A percentile compares a stretch with the other conserved stretches of the same genome.
Conservation (phyloP, 305 asterid genomes). For the Fraxinus xanthoxyloides region DNA sequence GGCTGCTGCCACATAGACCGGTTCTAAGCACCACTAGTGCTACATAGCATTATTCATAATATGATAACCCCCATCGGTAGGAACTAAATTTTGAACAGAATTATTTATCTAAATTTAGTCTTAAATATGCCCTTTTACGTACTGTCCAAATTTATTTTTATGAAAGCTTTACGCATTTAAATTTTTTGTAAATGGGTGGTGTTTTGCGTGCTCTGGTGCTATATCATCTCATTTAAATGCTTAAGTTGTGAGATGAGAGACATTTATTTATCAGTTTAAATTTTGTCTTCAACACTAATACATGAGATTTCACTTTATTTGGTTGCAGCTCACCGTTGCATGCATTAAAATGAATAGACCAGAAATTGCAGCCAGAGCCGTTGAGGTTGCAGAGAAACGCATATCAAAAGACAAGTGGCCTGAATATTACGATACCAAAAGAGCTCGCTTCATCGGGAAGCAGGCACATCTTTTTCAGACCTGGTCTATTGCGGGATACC, state of each 20-base stretch:
- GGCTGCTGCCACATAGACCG: background rate
- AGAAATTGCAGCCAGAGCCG: conserved; percentile 64
- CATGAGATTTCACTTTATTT: background rate
- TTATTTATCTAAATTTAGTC: background rate
- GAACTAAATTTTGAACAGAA: background rate
- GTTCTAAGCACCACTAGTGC: background rate
- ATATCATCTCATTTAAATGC: background rate
- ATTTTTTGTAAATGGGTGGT: background rate
- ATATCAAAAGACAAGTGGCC: conserved; percentile 71
- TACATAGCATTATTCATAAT: background rate
- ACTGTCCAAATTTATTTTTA: background rate
- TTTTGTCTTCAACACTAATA: background rate
- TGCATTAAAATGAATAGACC: conserved; percentile 71
- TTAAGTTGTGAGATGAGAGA: background rate
- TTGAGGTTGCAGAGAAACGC: conserved; percentile 60
- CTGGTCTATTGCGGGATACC: conserved; percentile 79
- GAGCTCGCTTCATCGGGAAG: conserved; percentile 65
- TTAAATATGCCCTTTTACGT: background rate
- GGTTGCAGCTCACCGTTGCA: conserved; percentile 67
- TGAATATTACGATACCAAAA: conserved; percentile 68
- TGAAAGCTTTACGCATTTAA: background rate
- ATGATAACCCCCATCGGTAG: background rate
- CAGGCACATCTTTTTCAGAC: conserved; percentile 63
- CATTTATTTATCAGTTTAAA: background rate
- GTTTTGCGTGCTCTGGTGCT: background rate